A percentile compares a stretch with the other conserved stretches of the same genome.
Evolutionary conservation across 768 basidiomycete species (phyloP).

Genomic region (Tricholoma hemisulphureum): DNA sequence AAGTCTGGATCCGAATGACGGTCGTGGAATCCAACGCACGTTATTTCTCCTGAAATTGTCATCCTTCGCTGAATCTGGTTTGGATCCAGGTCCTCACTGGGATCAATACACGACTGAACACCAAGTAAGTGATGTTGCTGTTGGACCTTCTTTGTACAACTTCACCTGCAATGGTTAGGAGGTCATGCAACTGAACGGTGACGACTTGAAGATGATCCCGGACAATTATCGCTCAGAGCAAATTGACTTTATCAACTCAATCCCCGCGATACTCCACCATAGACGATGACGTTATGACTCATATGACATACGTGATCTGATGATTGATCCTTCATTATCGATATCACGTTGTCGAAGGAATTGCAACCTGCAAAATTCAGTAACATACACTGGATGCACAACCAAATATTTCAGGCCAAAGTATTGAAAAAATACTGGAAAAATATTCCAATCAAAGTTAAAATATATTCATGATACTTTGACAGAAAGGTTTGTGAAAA

Average conservation of each 20-base stretch:
- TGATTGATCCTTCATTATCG: no score
- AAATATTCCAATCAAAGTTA: no score
- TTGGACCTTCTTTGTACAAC: background rate
- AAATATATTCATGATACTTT: no score
- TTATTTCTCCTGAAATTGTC: background rate
- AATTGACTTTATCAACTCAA: constrained; percentile 25
- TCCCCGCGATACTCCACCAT: constrained; percentile 24
- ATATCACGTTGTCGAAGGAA: no score
- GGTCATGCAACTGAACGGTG: constrained; percentile 27
- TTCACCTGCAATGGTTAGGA: constrained; percentile 9
- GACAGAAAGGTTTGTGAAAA: no score
- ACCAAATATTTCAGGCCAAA: no score
- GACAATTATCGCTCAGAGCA: constrained; percentile 27
- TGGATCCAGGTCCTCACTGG: constrained; percentile 21
- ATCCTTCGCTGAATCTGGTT: constrained; percentile 3
- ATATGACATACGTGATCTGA: no score
- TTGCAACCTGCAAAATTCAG: no score
- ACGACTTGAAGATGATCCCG: constrained; percentile 24
- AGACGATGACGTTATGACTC: no score
- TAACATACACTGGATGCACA: no score
- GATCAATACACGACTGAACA: constrained; percentile 17
- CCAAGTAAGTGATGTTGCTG: background rate
- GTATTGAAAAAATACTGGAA: no score
- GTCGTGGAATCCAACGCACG: constrained; percentile 34
- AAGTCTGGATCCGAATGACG: constrained; percentile 44